Conservation (phyloP, 495 filamentous ascomycete genomes). For the Podospora sp. region DNA sequence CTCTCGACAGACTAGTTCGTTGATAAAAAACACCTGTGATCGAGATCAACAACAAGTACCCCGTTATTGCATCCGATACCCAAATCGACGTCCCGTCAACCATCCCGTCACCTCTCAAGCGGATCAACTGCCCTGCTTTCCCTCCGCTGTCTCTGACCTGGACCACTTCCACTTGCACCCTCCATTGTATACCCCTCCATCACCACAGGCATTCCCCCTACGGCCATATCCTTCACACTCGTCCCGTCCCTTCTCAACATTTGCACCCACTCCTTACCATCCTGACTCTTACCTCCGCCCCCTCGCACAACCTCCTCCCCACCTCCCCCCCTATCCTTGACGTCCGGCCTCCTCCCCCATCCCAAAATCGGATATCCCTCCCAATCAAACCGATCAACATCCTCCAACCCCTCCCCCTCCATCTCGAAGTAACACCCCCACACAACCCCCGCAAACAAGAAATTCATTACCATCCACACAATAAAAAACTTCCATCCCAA, state of each 20-base stretch:
- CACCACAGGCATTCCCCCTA: not conserved
- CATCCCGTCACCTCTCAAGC: no score
- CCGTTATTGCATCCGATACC: no score
- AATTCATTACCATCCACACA: conserved; percentile 64
- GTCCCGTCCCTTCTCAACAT: not conserved
- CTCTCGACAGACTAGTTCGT: no score
- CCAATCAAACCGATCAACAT: conserved; percentile 36
- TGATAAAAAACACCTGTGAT: no score
- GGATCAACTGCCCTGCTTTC: no score
- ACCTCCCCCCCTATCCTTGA: not conserved
- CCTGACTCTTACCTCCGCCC: not conserved
- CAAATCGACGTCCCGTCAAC: no score
- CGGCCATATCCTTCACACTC: conserved; percentile 1
- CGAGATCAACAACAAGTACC: no score
- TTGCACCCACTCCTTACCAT: not conserved
- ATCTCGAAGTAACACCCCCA: conserved; percentile 66
- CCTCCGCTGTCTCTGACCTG: not conserved
- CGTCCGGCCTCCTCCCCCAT: conserved; percentile 16
- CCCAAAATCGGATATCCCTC: not conserved
- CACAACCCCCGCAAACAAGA: conserved; percentile 60
- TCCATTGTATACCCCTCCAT: not conserved
- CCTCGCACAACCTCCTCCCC: not conserved
- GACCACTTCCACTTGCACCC: not conserved
- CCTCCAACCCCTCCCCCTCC: conserved; percentile 24
- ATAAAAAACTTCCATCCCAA: conserved; percentile 67